These are phyloP conservation scores for Leishmania guyanensis DNA, from an alignment of 208 protist species.

Conservation along the genomic window DNA sequence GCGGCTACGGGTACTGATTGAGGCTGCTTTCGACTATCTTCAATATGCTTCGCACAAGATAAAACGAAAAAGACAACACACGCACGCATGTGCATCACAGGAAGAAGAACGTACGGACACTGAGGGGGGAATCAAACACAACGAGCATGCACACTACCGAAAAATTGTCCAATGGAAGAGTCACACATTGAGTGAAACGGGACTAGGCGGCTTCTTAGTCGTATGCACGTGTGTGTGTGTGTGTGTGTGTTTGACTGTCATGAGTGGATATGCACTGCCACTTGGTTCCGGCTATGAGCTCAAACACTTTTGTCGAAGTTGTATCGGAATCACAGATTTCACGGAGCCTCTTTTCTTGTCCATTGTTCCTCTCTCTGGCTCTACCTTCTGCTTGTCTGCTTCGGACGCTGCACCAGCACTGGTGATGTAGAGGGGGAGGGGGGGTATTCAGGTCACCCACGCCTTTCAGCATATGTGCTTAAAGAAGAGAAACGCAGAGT, in stretches of 20 bases:
- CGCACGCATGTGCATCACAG: background rate
- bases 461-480: background rate
- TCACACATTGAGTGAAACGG: background rate
- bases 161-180: background rate
- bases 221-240: background rate
- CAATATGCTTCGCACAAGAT: constrained; percentile 6
- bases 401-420: background rate
- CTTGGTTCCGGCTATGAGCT: constrained; percentile 11
- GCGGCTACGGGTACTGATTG: background rate
- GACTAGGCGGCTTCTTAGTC: background rate
- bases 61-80: background rate
- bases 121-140: background rate
- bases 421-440: background rate
- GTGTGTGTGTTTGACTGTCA: constrained; percentile 8
- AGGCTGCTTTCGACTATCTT: constrained; percentile 7
- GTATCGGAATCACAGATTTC: background rate
- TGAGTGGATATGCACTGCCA: background rate
- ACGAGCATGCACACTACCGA: background rate
- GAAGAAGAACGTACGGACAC: background rate
- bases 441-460: constrained; percentile 12
- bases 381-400: background rate
- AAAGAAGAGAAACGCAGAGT: background rate
- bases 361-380: background rate
- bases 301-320: background rate
- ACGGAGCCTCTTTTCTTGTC: background rate